Evolutionary conservation across 345 rosid genomes (phyloP), one percentile per base, ranked within the genome.

Genomic region (Citrus glauca): DNA sequence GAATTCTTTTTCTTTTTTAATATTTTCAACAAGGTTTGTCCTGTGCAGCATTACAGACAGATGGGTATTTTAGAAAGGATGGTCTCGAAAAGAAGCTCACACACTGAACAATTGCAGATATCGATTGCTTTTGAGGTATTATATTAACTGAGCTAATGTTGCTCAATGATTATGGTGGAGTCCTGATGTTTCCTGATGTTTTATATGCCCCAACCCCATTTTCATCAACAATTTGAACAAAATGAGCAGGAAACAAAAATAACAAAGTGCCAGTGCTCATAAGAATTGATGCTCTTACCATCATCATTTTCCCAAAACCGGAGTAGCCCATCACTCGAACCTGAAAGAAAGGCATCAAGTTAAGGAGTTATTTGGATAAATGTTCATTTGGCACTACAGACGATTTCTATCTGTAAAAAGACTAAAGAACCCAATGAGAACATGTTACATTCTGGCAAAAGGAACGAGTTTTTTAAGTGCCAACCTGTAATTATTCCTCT

Each of bases 251-350:
- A 76, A 22, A 56, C 60, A 22, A 27, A 32, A 61, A 16, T 32
- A 9, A 74, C 2, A 27, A 66, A 35, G 35, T 55, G 40, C 16
- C 67, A 70, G 11, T 14, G 10, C 13, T 40, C 62, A 63, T 5
- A 45, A 35, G 56, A 73, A 72, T 59, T 42, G 28, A 45, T 70
- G 45, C 70, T 69, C 92, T 85, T 75, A 92, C 99, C 98, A 27
- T 89, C 98, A 59, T 89, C 99, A 65, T 90, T 89, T 85, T 94
- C 99, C 99, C 99, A 96, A 83, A 96, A 96, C 16, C 98, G 94
- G n/a, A 96, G 90, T 60, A 96, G 89, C 32, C 99, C 99, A 88
- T 96, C 99, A 73, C 91, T 91, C 37, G 99, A 95, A 79, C 99
- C 99, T 96, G 91, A 79, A 85, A 74, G 71, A 72, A 66, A 61